phyloP scores from a whole-genome alignment of 1,284 basidiomycete genomes.

The Apiotrichum gamsii region DNA sequence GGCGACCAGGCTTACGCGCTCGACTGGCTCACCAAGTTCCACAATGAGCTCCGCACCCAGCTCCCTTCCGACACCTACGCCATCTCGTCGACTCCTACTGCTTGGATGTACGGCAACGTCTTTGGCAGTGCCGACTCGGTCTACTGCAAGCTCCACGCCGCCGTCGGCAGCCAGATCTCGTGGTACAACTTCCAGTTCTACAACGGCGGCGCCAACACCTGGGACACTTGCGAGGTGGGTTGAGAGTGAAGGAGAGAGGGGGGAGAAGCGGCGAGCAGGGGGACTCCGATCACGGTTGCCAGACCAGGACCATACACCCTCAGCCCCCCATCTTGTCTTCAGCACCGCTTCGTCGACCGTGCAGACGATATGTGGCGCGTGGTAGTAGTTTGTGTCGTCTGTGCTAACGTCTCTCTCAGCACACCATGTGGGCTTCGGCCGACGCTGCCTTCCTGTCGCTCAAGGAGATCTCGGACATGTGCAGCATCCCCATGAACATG shows the following conservation, averaged over 20 bases:
- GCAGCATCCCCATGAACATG: conserved; percentile 12
- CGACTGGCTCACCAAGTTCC: conserved; percentile 30
- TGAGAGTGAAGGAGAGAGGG: too few species aligned
- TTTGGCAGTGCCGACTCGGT: conserved; percentile 18
- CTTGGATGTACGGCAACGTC: conserved; percentile 15
- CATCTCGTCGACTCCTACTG: conserved; percentile 39
- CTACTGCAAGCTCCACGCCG: conserved; percentile 36
- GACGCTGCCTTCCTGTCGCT: conserved; percentile 13
- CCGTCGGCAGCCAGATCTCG: conserved; percentile 24
- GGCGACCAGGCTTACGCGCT: conserved; percentile 9
- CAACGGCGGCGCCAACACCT: conserved; percentile 24
- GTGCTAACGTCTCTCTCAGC: not conserved
- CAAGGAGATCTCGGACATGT: conserved; percentile 11
- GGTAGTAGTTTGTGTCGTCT: too few species aligned
- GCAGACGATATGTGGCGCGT: too few species aligned
- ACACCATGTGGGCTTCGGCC: conserved; percentile 8
- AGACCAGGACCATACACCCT: too few species aligned
- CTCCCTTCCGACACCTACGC: conserved; percentile 36
- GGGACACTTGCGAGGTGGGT: conserved; percentile 18
- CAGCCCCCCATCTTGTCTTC: too few species aligned
- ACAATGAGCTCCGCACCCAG: conserved; percentile 35
- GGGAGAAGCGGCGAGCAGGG: too few species aligned
- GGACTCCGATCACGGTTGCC: too few species aligned
- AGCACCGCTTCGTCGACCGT: too few species aligned
- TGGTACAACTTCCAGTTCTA: conserved; percentile 48